Evolutionary conservation across 208 protist species (phyloP).

Genomic region (Entamoeba dispar): DNA sequence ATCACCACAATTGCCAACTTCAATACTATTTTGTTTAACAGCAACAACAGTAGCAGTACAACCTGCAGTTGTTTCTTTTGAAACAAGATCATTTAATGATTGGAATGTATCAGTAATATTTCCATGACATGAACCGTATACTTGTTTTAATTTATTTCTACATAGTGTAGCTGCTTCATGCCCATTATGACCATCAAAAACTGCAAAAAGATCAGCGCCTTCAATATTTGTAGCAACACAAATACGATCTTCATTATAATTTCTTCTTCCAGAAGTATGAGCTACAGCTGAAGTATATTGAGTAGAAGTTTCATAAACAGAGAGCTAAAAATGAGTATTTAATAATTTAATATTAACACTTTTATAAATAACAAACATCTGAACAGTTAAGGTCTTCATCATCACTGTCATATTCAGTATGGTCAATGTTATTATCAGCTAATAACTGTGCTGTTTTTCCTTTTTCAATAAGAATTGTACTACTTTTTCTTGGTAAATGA

Average conservation of each 20-base stretch:
- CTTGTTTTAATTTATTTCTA: neutral
- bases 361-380: neutral
- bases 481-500: neutral
- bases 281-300: neutral
- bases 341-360: no score
- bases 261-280: neutral
- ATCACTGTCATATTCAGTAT: neutral
- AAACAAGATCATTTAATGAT: neutral
- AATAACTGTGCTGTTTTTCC: neutral
- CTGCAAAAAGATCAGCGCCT: neutral
- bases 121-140: neutral
- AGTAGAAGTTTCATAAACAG: neutral
- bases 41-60: neutral
- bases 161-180: neutral
- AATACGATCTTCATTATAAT: neutral
- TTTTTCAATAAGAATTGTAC: neutral
- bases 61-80: neutral
- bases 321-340: no score
- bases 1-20: neutral
- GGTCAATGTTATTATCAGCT: neutral
- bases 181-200: neutral
- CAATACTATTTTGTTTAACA: neutral
- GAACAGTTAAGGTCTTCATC: neutral
- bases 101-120: neutral
- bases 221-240: neutral